Conservation (phyloP, 345 rosid genomes). For the Tarenaya hassleriana region DNA sequence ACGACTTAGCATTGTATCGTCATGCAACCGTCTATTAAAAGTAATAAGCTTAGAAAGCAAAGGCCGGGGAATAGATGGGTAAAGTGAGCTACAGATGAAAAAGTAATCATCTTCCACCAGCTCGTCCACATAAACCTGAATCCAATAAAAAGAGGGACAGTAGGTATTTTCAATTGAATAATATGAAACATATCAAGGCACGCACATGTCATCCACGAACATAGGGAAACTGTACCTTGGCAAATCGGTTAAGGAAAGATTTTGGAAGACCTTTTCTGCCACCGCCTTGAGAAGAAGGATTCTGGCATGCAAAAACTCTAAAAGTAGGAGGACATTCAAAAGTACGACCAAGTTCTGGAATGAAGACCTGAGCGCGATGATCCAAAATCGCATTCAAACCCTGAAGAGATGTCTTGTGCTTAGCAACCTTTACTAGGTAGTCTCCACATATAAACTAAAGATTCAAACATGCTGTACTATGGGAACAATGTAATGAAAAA, state of each 20-base stretch:
- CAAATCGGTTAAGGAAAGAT: constrained; percentile 90
- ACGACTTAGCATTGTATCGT: constrained; percentile 61
- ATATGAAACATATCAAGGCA: constrained; percentile 1
- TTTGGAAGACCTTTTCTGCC: constrained; percentile 96
- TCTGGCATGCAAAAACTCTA: constrained; percentile 93
- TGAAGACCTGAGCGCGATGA: constrained; percentile 92
- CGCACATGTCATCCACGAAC: constrained; percentile 6
- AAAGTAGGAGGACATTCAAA: constrained; percentile 77
- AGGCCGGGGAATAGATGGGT: constrained; percentile 59
- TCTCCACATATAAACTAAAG: constrained; percentile 2
- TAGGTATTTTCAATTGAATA: neutral
- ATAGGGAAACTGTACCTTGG: constrained; percentile 44
- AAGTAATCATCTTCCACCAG: constrained; percentile 79
- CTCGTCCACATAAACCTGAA: constrained; percentile 93
- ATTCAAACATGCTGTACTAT: neutral
- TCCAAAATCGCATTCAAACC: constrained; percentile 95
- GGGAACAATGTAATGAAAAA: neutral
- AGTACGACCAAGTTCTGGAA: constrained; percentile 83
- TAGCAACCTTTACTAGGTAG: constrained; percentile 6
- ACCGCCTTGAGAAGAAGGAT: constrained; percentile 96
- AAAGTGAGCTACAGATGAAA: constrained; percentile 67
- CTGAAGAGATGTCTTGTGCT: constrained; percentile 29
- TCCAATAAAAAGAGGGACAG: too few species aligned
- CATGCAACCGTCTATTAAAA: constrained; percentile 70
- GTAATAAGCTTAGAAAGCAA: constrained; percentile 63